Percentiles rank a stretch among this genome's conserved stretches.
Conservation (phyloP, 208 protist species). For the Lotmaria passim region DNA sequence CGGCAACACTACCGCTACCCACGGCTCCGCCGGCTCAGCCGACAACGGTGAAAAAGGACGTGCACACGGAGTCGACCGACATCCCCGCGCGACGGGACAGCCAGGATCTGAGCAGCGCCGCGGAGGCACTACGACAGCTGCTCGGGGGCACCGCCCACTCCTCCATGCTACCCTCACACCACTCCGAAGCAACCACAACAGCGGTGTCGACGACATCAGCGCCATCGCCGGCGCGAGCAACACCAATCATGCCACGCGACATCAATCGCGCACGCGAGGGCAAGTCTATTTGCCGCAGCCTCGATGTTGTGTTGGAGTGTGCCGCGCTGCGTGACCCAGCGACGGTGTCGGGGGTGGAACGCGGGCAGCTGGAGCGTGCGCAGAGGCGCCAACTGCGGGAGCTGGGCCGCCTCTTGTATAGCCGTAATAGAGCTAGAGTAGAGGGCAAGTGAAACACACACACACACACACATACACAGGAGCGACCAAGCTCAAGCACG, state of each 20-base stretch:
- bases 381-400: conserved; percentile 49
- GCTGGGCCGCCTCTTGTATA: conserved; percentile 55
- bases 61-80: neutral
- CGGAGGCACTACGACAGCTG: conserved; percentile 14
- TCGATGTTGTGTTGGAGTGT: conserved; percentile 62
- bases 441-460: conserved; percentile 4
- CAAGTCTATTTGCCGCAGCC: conserved; percentile 4
- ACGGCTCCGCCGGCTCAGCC: neutral
- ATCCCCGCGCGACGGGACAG: neutral
- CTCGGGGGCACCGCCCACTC: neutral
- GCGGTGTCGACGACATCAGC: neutral
- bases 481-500: no score
- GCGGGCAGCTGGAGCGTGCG: conserved; percentile 34
- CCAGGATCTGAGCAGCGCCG: conserved; percentile 12
- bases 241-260: conserved; percentile 1
- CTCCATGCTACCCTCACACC: neutral
- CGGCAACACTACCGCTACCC: neutral
- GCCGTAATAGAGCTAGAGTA: conserved; percentile 22
- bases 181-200: neutral
- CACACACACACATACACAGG: neutral
- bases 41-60: neutral
- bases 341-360: conserved; percentile 32
- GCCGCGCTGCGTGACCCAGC: conserved; percentile 39
- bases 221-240: neutral
- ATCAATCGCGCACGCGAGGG: conserved; percentile 5